Conservation (phyloP, 805 yeast species). For the Pichia eremophila region DNA sequence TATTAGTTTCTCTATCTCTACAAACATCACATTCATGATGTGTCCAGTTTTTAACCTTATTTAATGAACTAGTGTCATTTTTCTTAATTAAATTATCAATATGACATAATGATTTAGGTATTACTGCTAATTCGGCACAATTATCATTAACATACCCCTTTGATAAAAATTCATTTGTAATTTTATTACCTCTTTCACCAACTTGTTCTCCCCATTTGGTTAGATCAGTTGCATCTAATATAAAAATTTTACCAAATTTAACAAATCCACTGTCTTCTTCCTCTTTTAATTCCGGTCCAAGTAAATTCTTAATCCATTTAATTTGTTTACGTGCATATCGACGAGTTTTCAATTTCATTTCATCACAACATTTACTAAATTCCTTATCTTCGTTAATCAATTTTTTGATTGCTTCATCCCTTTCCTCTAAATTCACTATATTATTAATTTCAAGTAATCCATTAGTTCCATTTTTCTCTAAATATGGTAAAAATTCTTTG, state of each 20-base stretch:
- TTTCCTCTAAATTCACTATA: background rate
- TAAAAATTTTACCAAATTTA: conserved; percentile 55
- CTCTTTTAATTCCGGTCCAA: conserved; percentile 49
- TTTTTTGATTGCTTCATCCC: background rate
- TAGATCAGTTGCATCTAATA: conserved; percentile 73
- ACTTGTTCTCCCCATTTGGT: conserved; percentile 51
- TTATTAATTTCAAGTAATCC: background rate
- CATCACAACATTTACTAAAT: conserved; percentile 43
- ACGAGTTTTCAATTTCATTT: conserved; percentile 78
- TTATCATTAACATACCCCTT: conserved; percentile 1
- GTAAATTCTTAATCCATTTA: conserved; percentile 75
- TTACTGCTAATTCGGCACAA: conserved; percentile 1
- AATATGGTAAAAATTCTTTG: conserved; percentile 70
- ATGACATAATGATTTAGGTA: conserved; percentile 13
- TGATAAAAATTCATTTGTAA: conserved; percentile 30
- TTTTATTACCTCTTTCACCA: conserved; percentile 40
- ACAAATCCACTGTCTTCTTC: conserved; percentile 37
- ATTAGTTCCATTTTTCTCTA: conserved; percentile 16
- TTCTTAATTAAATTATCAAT: conserved; percentile 7
- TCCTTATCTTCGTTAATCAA: conserved; percentile 8
- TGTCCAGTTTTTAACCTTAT: conserved; percentile 38
- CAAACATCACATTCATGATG: conserved; percentile 66
- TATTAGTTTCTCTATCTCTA: conserved; percentile 37
- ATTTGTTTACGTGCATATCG: conserved; percentile 83
- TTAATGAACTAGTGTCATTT: conserved; percentile 8